Evolutionary conservation across 768 basidiomycete species (phyloP), one percentile per base, ranked within the genome.

Genomic region (Jaapia argillacea): DNA sequence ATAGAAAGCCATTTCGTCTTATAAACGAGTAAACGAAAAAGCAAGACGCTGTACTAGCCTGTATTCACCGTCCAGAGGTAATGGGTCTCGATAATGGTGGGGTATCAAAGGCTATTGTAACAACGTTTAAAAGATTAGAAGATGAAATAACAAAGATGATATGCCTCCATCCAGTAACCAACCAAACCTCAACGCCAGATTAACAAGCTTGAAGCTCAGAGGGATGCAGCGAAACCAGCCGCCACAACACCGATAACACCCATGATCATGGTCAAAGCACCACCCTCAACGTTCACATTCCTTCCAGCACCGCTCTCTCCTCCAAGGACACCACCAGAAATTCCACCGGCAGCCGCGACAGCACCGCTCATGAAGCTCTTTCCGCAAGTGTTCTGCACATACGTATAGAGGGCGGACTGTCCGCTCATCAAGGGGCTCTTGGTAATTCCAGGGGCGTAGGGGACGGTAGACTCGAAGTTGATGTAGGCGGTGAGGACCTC

Each of bases 401-500:
- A 74, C 18, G 55, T 51, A 74, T 87, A 94, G 27, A 98, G 71
- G 5, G 51, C 55, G 13, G 61, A 28, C 63, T 97, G 91, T 38
- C 72, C 74, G 24, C 65, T 56, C 36, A 98, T 67, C 43, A 97
- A 67, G 12, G 68, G 58, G 54, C 81, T 85, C 53, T 71, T 69
- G 45, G 48, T 42, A 22, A 96, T 55, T 40, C 94, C 91, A 23
- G 83, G 75, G 5, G 73, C 85, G 60, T 90, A 97, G 1, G 84
- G 83, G 36, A 68, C 63, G 44, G 60, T 59, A 33, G 77, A 73
- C 65, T 92, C 86, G 61, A 75, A 93, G 45, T 66, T 61, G 61
- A 88, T 79, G 72, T 87, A 99, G 6, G 78, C 51, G 2, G 77
- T 74, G 51, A 98, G 57, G 57, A 92, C 66, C 49, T 72, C 73